Evolutionary conservation across 805 yeast species (phyloP).

Genomic region (Kodamaea jinghongensis): DNA sequence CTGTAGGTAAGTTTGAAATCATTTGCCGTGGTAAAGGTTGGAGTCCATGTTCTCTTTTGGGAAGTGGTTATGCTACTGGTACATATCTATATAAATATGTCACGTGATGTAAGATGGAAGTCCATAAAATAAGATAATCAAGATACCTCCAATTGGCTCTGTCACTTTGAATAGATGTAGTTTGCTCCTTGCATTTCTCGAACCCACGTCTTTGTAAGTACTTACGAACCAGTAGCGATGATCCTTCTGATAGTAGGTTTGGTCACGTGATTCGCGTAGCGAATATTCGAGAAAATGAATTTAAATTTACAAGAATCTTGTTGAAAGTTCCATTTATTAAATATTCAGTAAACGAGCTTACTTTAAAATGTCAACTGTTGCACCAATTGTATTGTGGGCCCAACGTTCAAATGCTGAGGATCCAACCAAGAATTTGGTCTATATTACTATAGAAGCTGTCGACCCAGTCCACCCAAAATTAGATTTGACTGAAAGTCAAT

Average conservation of each 20-base stretch:
- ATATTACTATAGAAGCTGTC: slow-evolving; percentile 67
- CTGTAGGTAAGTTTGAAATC: slow-evolving; percentile 36
- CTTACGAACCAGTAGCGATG: too few relatives aligned
- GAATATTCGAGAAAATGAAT: slow-evolving; percentile 7
- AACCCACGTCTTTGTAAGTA: too few relatives aligned
- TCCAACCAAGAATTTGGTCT: slow-evolving; percentile 68
- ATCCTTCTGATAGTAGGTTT: too few relatives aligned
- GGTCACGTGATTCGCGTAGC: background rate
- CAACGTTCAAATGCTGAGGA: slow-evolving; percentile 85
- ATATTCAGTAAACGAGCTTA: too few relatives aligned
- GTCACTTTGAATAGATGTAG: too few relatives aligned
- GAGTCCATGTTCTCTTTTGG: too few relatives aligned
- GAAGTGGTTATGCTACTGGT: too few relatives aligned
- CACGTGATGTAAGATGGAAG: too few relatives aligned
- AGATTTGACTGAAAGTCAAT: slow-evolving; percentile 52
- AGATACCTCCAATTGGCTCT: too few relatives aligned
- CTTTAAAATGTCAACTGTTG: slow-evolving; percentile 18
- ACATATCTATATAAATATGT: too few relatives aligned
- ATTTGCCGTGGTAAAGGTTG: slow-evolving; percentile 3
- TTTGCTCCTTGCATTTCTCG: too few relatives aligned
- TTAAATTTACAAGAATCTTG: background rate
- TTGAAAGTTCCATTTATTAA: background rate
- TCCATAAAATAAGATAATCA: too few relatives aligned
- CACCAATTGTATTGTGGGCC: slow-evolving; percentile 83
- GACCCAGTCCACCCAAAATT: slow-evolving; percentile 66